Conservation (phyloP, 2,329 filamentous ascomycete genomes). For the Clarireedia hainanense region DNA sequence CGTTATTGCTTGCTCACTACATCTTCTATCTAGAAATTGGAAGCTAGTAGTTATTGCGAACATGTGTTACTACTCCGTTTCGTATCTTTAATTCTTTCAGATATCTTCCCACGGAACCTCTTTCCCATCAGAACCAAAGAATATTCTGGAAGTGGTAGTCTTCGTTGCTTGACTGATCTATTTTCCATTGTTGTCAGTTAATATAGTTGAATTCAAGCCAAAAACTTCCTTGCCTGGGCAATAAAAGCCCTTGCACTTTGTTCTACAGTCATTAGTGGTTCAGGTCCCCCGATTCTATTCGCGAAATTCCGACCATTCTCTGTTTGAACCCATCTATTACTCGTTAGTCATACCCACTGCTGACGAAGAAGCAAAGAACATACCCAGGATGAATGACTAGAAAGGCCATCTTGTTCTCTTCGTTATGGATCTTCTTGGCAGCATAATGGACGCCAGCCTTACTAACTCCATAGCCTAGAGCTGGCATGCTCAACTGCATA, state of each 20-base stretch:
- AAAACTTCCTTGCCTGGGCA: constrained; percentile 22
- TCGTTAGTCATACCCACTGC: neutral
- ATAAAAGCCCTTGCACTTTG: constrained; percentile 29
- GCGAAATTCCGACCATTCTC: constrained; percentile 35
- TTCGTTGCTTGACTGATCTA: constrained; percentile 33
- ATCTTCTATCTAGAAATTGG: no score
- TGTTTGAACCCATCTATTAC: constrained; percentile 32
- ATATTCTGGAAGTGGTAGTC: constrained; percentile 22
- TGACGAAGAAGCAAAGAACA: neutral
- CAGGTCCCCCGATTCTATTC: constrained; percentile 23
- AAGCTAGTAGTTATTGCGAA: no score
- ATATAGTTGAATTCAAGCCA: neutral
- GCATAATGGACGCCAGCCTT: constrained; percentile 35
- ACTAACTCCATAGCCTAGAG: constrained; percentile 35
- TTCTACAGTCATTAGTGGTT: constrained; percentile 31
- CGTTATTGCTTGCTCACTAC: no score
- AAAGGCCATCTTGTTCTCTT: constrained; percentile 29
- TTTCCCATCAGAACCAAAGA: constrained; percentile 19
- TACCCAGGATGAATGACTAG: constrained; percentile 27
- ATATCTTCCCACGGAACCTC: constrained; percentile 14
- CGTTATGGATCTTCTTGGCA: constrained; percentile 31
- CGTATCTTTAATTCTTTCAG: no score
- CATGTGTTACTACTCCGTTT: no score
- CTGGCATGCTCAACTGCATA: constrained; percentile 14
- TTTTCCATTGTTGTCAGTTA: neutral